A percentile compares a stretch with the other conserved stretches of the same genome.
Evolutionary conservation across 1,284 basidiomycete species (phyloP).

Genomic region (Moesziomyces sp.): DNA sequence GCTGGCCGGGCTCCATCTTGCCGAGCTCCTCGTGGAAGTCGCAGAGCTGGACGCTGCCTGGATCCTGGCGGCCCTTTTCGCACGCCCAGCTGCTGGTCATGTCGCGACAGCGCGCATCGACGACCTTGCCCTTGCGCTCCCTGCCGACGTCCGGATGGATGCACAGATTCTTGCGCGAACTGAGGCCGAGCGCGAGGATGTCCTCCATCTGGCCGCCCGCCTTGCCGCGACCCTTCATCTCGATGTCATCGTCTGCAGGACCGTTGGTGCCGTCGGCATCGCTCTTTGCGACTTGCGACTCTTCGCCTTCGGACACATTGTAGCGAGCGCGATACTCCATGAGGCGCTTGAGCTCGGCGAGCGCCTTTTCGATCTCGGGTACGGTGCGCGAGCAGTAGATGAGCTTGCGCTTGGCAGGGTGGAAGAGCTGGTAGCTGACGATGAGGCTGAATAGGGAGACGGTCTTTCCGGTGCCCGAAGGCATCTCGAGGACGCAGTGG

Average conservation of each 20-base stretch:
- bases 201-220: slow-evolving; percentile 66
- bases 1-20: slow-evolving; percentile 82
- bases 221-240: slow-evolving; percentile 45
- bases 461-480: slow-evolving; percentile 98
- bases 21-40: slow-evolving; percentile 92
- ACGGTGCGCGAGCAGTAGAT: slow-evolving; percentile 99
- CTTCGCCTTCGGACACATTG: slow-evolving; percentile 70
- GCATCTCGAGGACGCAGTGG: slow-evolving; percentile 99
- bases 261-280: slow-evolving; percentile 29
- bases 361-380: slow-evolving; percentile 99
- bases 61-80: slow-evolving; percentile 85
- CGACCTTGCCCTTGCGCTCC: slow-evolving; percentile 97
- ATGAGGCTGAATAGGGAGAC: slow-evolving; percentile 95
- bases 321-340: slow-evolving; percentile 81
- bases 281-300: slow-evolving; percentile 77
- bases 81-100: slow-evolving; percentile 87
- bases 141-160: slow-evolving; percentile 94
- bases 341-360: slow-evolving; percentile 92
- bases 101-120: slow-evolving; percentile 96
- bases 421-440: slow-evolving; percentile 96
- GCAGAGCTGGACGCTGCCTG: slow-evolving; percentile 91
- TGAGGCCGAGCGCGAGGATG: slow-evolving; percentile 91
- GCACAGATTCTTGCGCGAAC: slow-evolving; percentile 95
- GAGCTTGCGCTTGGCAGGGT: slow-evolving; percentile 89
- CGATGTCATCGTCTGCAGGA: slow-evolving; percentile 30